These are phyloP conservation scores for Chaetomium sp. DNA, from an alignment of 2,329 filamentous ascomycete genomes.

Conservation along the genomic window DNA sequence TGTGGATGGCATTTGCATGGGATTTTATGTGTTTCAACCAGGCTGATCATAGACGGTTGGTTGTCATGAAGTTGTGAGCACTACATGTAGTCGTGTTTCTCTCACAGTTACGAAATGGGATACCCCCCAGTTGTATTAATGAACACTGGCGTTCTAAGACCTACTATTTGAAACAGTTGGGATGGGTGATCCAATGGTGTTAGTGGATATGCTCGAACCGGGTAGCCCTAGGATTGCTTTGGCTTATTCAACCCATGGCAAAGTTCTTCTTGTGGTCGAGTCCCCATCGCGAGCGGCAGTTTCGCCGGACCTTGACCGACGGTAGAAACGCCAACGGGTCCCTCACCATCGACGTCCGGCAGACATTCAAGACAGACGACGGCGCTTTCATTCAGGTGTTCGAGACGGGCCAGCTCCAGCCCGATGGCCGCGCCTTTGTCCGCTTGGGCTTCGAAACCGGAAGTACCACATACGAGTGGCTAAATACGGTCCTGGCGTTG, in stretches of 20 bases:
- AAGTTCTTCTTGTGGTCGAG: no score
- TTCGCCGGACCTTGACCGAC: constrained; percentile 24
- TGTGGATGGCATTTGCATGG: neutral
- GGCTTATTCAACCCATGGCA: no score
- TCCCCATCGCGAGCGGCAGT: no score
- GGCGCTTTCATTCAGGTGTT: constrained; percentile 30
- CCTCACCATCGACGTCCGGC: constrained; percentile 28
- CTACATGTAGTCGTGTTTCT: neutral
- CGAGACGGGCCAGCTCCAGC: constrained; percentile 27
- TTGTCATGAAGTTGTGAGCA: neutral
- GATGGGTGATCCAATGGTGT: neutral
- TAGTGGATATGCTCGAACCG: neutral
- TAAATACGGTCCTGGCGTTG: neutral
- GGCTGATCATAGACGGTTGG: neutral
- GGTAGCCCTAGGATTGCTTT: no score
- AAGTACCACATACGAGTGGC: no score
- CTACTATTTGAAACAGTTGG: neutral
- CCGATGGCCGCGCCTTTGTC: no score
- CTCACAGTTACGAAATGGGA: neutral
- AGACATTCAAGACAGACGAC: constrained; percentile 32
- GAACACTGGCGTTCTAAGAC: neutral
- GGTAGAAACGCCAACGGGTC: constrained; percentile 18
- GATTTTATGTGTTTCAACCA: neutral
- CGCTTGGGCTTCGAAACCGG: no score
- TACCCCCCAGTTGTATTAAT: neutral